Evolutionary conservation across 345 rosid genomes (phyloP).

Genomic region (Eucalyptus virginea): DNA sequence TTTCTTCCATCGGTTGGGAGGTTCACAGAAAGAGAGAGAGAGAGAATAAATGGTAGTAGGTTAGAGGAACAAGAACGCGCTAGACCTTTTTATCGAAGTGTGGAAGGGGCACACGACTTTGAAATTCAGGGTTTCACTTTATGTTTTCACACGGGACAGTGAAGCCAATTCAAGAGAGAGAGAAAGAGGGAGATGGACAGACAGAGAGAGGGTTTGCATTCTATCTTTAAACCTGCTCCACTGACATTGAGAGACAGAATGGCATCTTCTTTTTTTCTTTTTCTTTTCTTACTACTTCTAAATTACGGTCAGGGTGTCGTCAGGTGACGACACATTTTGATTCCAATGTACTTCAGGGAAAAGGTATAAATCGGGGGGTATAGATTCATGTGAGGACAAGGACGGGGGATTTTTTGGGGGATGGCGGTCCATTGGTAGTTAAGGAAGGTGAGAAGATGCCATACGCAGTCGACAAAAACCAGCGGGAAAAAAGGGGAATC

Average conservation of each 20-base stretch:
- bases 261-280: not conserved
- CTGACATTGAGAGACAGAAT: not conserved
- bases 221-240: not conserved
- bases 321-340: not conserved
- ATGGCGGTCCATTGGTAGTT: not conserved
- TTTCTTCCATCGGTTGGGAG: constrained; percentile 5
- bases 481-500: constrained; percentile 15
- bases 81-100: not conserved
- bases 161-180: not conserved
- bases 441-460: constrained; percentile 21
- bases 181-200: not conserved
- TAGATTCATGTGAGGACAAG: not conserved
- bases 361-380: not conserved
- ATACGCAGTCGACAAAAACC: constrained; percentile 13
- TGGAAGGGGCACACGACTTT: not conserved
- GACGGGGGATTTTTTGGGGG: not conserved
- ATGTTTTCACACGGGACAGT: not conserved
- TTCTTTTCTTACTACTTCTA: no score
- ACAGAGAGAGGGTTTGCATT: not conserved
- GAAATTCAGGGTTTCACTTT: not conserved
- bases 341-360: not conserved
- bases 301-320: not conserved
- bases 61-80: not conserved
- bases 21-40: not conserved
- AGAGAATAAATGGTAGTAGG: not conserved